Conservation (phyloP, 2,329 filamentous ascomycete genomes). For the Fusarium marasasianum region DNA sequence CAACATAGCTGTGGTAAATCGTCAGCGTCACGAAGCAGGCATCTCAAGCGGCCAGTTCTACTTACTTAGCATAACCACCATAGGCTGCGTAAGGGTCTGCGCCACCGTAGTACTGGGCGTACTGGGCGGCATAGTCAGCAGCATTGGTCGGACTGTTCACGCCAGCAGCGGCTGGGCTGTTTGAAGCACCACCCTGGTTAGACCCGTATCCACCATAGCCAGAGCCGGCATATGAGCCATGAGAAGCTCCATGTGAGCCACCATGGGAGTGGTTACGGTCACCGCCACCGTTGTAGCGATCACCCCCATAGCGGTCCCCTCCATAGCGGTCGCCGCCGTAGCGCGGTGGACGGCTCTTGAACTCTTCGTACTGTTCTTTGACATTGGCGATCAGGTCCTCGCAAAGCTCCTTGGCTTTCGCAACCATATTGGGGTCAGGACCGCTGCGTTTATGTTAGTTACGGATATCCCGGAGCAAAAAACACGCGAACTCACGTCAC, state of each 20-base stretch:
- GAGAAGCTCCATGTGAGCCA: slow-evolving; percentile 41
- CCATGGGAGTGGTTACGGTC: slow-evolving; percentile 49
- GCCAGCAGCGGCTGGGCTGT: slow-evolving; percentile 50
- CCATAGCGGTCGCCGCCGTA: slow-evolving; percentile 53
- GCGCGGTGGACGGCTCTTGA: slow-evolving; percentile 83
- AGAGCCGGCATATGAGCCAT: slow-evolving; percentile 45
- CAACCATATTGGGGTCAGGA: slow-evolving; percentile 86
- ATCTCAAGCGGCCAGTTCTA: neutral
- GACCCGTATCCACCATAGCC: slow-evolving; percentile 41
- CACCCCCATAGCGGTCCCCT: slow-evolving; percentile 57
- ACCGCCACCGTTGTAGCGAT: slow-evolving; percentile 47
- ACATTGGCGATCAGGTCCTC: slow-evolving; percentile 89
- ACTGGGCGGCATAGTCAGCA: slow-evolving; percentile 79
- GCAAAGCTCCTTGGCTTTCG: slow-evolving; percentile 87
- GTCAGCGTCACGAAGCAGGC: slow-evolving; percentile 34
- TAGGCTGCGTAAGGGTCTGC: slow-evolving; percentile 90
- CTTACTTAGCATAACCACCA: slow-evolving; percentile 84
- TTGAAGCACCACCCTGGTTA: slow-evolving; percentile 44
- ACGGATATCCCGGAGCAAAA: too few species aligned
- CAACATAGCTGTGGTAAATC: slow-evolving; percentile 60
- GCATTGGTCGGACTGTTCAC: slow-evolving; percentile 42
- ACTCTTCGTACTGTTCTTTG: slow-evolving; percentile 87
- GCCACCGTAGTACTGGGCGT: slow-evolving; percentile 81
- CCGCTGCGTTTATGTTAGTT: slow-evolving; percentile 67
- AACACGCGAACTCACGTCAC: slow-evolving; percentile 74